phyloP scores from a whole-genome alignment of 805 yeast genomes.

The Suhomyces sp. region DNA sequence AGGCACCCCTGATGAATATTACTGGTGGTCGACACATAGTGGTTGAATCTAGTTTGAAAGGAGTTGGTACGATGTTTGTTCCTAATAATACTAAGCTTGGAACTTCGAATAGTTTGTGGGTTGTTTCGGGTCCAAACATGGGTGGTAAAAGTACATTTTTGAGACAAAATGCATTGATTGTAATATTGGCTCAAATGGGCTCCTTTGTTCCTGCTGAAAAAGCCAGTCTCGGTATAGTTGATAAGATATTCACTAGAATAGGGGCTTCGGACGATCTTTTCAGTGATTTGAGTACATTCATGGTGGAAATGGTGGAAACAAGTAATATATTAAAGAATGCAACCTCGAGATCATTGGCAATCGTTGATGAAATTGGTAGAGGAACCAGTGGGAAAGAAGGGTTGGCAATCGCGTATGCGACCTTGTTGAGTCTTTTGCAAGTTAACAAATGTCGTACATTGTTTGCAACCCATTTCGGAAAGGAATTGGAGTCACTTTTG shows the following conservation, averaged over 20 bases:
- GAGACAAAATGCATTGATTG: slow-evolving; percentile 48
- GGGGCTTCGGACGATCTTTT: slow-evolving; percentile 34
- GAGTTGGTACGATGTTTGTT: slow-evolving; percentile 48
- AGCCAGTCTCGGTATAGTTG: slow-evolving; percentile 48
- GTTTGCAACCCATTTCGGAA: slow-evolving; percentile 85
- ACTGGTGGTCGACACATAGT: slow-evolving; percentile 77
- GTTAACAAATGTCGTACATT: slow-evolving; percentile 65
- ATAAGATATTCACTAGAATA: slow-evolving; percentile 47
- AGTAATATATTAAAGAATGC: slow-evolving; percentile 34
- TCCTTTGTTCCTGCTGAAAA: slow-evolving; percentile 51
- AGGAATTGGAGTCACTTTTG: slow-evolving; percentile 39
- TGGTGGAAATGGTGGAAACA: slow-evolving; percentile 48
- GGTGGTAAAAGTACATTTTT: slow-evolving; percentile 56
- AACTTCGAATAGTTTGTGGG: slow-evolving; percentile 18
- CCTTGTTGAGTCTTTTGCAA: slow-evolving; percentile 54
- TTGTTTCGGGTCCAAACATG: slow-evolving; percentile 42
- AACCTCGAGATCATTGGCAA: slow-evolving; percentile 41
- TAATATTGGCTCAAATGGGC: slow-evolving; percentile 53
- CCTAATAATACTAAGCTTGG: slow-evolving; percentile 39
- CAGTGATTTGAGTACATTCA: slow-evolving; percentile 46
- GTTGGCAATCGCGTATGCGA: slow-evolving; percentile 77
- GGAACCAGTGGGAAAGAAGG: slow-evolving; percentile 77
- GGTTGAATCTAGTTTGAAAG: slow-evolving; percentile 71
- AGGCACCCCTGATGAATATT: slow-evolving; percentile 49
- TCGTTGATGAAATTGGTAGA: slow-evolving; percentile 56